These are phyloP conservation scores for Phytophthora citrophthora DNA, from an alignment of 352 stramenopile species.

Conservation along the genomic window DNA sequence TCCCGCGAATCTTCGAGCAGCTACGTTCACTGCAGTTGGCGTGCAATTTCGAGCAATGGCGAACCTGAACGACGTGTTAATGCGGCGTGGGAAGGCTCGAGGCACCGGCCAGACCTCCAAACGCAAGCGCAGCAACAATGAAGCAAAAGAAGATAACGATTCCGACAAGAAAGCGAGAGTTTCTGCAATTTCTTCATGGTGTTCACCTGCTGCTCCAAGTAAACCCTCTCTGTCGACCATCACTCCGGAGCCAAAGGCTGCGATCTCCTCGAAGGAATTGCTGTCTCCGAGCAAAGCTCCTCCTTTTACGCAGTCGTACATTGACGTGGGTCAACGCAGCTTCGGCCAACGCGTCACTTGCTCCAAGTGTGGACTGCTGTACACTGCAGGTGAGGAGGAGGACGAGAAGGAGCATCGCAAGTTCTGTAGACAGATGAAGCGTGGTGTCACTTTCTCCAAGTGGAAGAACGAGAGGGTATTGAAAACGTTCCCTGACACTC, in stretches of 20 bases:
- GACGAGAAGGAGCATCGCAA: conserved; percentile 75
- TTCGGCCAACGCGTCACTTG: conserved; percentile 74
- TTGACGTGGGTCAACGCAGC: conserved; percentile 77
- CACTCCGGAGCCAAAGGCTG: conserved; percentile 27
- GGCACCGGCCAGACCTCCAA: conserved; percentile 28
- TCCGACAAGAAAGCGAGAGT: conserved; percentile 21
- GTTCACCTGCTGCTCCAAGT: conserved; percentile 21
- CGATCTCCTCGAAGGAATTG: conserved; percentile 4
- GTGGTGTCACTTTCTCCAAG: conserved; percentile 59
- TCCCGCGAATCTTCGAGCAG: conserved; percentile 2
- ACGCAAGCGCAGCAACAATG: conserved; percentile 37
- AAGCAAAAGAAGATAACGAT: background rate
- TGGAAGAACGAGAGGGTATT: conserved; percentile 75
- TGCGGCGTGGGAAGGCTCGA: conserved; percentile 37
- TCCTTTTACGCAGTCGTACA: conserved; percentile 60
- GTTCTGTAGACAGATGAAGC: conserved; percentile 56
- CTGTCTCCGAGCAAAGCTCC: conserved; percentile 12
- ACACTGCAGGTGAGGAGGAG: conserved; percentile 71
- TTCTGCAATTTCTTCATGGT: conserved; percentile 15
- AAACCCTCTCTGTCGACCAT: conserved; percentile 22
- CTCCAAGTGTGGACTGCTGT: conserved; percentile 67
- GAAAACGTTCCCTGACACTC: conserved; percentile 46
- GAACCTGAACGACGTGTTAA: conserved; percentile 54
- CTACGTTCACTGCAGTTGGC: background rate
- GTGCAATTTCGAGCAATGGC: conserved; percentile 14